A percentile compares a stretch with the other conserved stretches of the same genome.
Conservation (phyloP, 2,329 filamentous ascomycete species). For the Pseudocercospora vitis region DNA sequence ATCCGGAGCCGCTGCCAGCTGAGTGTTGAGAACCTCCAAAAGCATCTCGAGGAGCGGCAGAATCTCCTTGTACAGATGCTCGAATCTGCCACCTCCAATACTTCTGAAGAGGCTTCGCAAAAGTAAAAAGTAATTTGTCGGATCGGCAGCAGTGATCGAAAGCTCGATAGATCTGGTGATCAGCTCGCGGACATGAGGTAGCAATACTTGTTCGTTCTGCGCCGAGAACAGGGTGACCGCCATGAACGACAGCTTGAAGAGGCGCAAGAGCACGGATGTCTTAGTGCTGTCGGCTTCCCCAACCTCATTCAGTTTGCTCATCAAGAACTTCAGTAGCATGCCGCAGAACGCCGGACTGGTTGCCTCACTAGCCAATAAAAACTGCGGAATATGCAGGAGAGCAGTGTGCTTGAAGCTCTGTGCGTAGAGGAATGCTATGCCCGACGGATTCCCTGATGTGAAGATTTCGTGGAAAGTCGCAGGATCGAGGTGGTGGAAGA, state of each 20-base stretch:
- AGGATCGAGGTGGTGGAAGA: conserved; percentile 97
- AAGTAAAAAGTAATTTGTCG: conserved; percentile 97
- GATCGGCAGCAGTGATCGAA: conserved; percentile 91
- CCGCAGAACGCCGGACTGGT: conserved; percentile 97
- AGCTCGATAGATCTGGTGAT: conserved; percentile 96
- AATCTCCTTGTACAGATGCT: conserved; percentile 98
- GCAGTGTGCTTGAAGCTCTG: conserved; percentile 98
- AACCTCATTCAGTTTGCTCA: conserved; percentile 94
- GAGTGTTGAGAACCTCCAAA: conserved; percentile 92
- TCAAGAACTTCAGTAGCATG: conserved; percentile 95
- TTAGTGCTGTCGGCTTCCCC: conserved; percentile 89
- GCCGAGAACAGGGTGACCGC: conserved; percentile 92
- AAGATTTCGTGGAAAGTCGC: conserved; percentile 99
- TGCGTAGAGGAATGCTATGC: conserved; percentile 94
- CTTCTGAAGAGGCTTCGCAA: conserved; percentile 90
- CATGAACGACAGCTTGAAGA: conserved; percentile 99
- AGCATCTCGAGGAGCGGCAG: conserved; percentile 95
- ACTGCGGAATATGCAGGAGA: conserved; percentile 92
- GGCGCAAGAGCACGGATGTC: conserved; percentile 83
- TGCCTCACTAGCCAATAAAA: conserved; percentile 96
- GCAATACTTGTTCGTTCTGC: conserved; percentile 91
- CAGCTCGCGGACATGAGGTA: conserved; percentile 95
- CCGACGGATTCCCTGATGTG: conserved; percentile 44
- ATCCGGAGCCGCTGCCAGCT: conserved; percentile 86
- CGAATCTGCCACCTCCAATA: conserved; percentile 95